A percentile compares a stretch with the other conserved stretches of the same genome.
phyloP scores from a whole-genome alignment of 306 rosid species.

The Clitoria ternatea region DNA sequence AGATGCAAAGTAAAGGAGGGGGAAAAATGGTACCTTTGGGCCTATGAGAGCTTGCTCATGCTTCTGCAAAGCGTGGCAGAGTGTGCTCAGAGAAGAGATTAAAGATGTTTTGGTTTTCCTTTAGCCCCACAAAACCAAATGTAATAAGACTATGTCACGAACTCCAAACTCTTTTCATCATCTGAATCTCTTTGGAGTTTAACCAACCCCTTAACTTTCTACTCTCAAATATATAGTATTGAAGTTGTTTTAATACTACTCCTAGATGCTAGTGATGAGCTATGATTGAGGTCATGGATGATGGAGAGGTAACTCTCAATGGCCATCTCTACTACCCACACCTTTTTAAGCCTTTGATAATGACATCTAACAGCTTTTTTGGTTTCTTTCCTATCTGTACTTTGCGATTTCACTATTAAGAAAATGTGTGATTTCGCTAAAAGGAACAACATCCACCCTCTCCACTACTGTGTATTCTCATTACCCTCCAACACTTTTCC shows the following conservation, averaged over 20 bases:
- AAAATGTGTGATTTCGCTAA: constrained; percentile 41
- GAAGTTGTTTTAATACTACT: too few species aligned
- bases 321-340: constrained; percentile 43
- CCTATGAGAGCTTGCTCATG: constrained; percentile 42
- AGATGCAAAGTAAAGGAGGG: constrained; percentile 8
- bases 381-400: constrained; percentile 23
- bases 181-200: constrained; percentile 21
- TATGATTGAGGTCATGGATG: constrained; percentile 52
- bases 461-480: constrained; percentile 10
- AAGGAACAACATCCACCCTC: constrained; percentile 29
- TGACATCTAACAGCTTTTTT: constrained; percentile 63
- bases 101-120: constrained; percentile 40
- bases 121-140: constrained; percentile 40
- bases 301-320: constrained; percentile 40
- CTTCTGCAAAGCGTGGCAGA: constrained; percentile 56
- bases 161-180: constrained; percentile 23
- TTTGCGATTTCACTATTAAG: constrained; percentile 30
- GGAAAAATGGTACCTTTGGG: constrained; percentile 37
- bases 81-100: constrained; percentile 43
- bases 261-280: constrained; percentile 27
- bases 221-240: constrained; percentile 4
- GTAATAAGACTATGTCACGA: constrained; percentile 15
- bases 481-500: constrained; percentile 20
- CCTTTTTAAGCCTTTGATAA: constrained; percentile 57
- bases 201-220: constrained; percentile 23